Evolutionary conservation across 108 stramenopile species (phyloP).

Genomic region (Fragilariopsis cylindrus): DNA sequence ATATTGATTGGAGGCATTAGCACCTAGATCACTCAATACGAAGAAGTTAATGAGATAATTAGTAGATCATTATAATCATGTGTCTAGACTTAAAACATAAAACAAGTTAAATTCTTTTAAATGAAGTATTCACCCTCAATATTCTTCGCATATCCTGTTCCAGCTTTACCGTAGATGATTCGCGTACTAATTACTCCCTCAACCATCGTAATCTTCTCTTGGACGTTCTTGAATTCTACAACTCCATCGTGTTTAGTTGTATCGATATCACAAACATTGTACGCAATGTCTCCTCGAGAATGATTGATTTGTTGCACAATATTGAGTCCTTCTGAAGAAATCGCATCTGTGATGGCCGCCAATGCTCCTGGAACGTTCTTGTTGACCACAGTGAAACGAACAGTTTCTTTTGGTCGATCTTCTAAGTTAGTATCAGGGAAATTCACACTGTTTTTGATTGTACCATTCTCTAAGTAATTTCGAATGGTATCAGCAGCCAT

Average conservation of each 20-base stretch:
- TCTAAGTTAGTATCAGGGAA: conserved; percentile 79
- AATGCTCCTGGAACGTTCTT: conserved; percentile 87
- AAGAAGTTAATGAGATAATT: too few species aligned
- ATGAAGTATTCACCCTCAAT: conserved; percentile 86
- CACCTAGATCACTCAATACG: too few species aligned
- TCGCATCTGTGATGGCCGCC: conserved; percentile 80
- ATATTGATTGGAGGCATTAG: too few species aligned
- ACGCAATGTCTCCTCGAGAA: conserved; percentile 84
- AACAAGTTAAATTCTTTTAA: conserved; percentile 29
- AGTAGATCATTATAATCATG: too few species aligned
- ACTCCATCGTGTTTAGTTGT: conserved; percentile 57
- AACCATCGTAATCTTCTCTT: conserved; percentile 86
- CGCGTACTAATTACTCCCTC: conserved; percentile 84
- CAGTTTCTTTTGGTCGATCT: conserved; percentile 55
- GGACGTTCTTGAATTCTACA: conserved; percentile 73
- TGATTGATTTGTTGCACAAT: conserved; percentile 93
- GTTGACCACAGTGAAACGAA: conserved; percentile 90
- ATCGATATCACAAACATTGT: conserved; percentile 91
- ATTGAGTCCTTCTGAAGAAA: conserved; percentile 75
- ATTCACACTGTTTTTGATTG: conserved; percentile 90
- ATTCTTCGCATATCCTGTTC: conserved; percentile 89
- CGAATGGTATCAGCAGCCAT: conserved; percentile 92
- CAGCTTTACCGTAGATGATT: conserved; percentile 76
- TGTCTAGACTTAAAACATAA: too few species aligned
- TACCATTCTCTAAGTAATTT: conserved; percentile 83